Evolutionary conservation across 768 basidiomycete species (phyloP).

Genomic region (Jaapia argillacea): DNA sequence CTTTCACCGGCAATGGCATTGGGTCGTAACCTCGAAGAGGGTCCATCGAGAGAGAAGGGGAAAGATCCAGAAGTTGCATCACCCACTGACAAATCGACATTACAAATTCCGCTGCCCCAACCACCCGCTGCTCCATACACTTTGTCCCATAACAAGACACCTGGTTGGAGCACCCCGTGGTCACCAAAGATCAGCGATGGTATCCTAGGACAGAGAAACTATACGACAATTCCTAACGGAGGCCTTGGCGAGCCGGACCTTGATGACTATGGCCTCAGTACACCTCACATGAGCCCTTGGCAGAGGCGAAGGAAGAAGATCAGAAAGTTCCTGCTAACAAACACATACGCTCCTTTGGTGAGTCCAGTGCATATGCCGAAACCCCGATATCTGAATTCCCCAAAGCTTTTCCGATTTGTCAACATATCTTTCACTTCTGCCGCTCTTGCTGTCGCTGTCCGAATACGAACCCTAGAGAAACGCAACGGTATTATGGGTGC

Average conservation of each 20-base stretch:
- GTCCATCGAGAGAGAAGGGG: slow-evolving; percentile 5
- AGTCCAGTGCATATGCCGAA: slow-evolving; percentile 12
- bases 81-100: slow-evolving; percentile 10
- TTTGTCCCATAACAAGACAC: slow-evolving; percentile 42
- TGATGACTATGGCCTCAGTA: no score
- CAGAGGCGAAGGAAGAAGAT: slow-evolving; percentile 35
- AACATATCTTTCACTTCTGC: slow-evolving; percentile 78
- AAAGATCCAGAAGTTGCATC: slow-evolving; percentile 14
- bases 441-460: slow-evolving; percentile 71
- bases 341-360: slow-evolving; percentile 74
- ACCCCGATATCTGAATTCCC: neutral
- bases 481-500: slow-evolving; percentile 47
- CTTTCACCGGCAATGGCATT: slow-evolving; percentile 25
- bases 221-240: no score
- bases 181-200: slow-evolving; percentile 22
- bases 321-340: slow-evolving; percentile 59
- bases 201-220: neutral
- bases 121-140: slow-evolving; percentile 31
- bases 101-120: slow-evolving; percentile 24
- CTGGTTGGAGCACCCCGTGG: slow-evolving; percentile 66
- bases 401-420: slow-evolving; percentile 72
- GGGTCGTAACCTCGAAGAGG: slow-evolving; percentile 17
- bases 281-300: no score
- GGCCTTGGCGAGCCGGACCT: no score
- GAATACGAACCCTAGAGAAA: slow-evolving; percentile 53